Conservation (phyloP, 2,329 filamentous ascomycete genomes). For the Bipolaris zeicola region DNA sequence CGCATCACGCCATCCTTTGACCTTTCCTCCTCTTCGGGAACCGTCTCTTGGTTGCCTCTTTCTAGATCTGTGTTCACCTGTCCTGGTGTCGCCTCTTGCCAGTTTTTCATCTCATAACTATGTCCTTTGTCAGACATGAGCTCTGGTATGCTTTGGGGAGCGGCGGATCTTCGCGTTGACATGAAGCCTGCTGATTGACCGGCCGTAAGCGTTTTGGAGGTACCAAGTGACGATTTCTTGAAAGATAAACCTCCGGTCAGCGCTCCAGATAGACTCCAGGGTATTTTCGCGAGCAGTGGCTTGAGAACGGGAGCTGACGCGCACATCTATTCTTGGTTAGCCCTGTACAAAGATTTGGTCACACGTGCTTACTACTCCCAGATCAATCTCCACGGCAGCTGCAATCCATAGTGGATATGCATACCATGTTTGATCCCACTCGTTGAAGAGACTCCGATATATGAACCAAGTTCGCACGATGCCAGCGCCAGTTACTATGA, state of each 20-base stretch:
- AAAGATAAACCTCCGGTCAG: conserved; percentile 22
- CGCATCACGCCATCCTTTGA: conserved; percentile 4
- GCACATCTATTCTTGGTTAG: conserved; percentile 29
- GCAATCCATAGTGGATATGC: conserved; percentile 55
- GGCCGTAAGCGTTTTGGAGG: conserved; percentile 11
- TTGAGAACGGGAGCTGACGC: conserved; percentile 41
- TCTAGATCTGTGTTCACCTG: not conserved
- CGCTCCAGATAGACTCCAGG: conserved; percentile 28
- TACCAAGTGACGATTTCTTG: conserved; percentile 7
- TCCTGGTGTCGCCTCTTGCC: conserved; percentile 20
- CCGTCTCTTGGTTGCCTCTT: conserved; percentile 11
- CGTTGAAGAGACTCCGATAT: conserved; percentile 49
- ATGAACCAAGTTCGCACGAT: conserved; percentile 53
- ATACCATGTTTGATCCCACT: conserved; percentile 54
- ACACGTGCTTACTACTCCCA: conserved; percentile 50
- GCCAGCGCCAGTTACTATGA: conserved; percentile 52
- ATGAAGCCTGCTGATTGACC: conserved; percentile 12
- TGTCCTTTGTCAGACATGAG: conserved; percentile 19
- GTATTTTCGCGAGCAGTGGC: conserved; percentile 35
- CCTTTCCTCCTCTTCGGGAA: conserved; percentile 7
- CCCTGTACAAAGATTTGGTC: not conserved
- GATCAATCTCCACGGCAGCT: conserved; percentile 54
- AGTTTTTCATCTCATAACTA: conserved; percentile 32
- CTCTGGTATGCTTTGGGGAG: conserved; percentile 19
- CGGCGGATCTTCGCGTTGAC: conserved; percentile 22